These are phyloP conservation scores for Haberlea rhodopensis DNA, from an alignment of 257 asterid genomes.

Conservation along the genomic window DNA sequence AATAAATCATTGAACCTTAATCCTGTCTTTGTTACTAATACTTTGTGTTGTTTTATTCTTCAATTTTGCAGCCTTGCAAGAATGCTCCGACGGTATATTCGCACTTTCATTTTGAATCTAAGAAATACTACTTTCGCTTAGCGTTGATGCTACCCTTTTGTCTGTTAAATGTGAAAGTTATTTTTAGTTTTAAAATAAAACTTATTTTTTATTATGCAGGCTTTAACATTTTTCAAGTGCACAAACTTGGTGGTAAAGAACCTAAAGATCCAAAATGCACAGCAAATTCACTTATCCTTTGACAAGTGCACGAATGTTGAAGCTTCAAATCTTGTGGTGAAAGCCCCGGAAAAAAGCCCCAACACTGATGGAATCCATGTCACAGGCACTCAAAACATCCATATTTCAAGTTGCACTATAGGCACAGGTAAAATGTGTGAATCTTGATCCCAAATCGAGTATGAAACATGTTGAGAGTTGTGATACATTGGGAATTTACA, in stretches of 20 bases:
- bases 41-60: background rate
- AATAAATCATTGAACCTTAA: background rate
- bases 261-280: conserved; percentile 51
- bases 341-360: conserved; percentile 61
- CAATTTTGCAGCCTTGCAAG: conserved; percentile 58
- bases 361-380: conserved; percentile 90
- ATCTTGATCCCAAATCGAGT: too few relatives aligned
- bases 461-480: too few relatives aligned
- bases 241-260: conserved; percentile 46
- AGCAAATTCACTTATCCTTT: conserved; percentile 62
- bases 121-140: too few relatives aligned
- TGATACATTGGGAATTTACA: too few relatives aligned
- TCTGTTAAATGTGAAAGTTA: background rate
- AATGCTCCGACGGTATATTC: conserved; percentile 72
- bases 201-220: conserved; percentile 56
- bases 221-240: conserved; percentile 63
- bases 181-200: too few relatives aligned
- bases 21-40: background rate
- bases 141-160: too few relatives aligned
- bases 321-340: conserved; percentile 48
- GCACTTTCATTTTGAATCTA: conserved; percentile 35
- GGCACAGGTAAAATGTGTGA: conserved; percentile 45
- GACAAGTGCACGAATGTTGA: conserved; percentile 44
- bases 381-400: conserved; percentile 46
- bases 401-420: conserved; percentile 43